phyloP scores from a whole-genome alignment of 371 early-diverging fungal genomes.

The Mucor velutinosus region DNA sequence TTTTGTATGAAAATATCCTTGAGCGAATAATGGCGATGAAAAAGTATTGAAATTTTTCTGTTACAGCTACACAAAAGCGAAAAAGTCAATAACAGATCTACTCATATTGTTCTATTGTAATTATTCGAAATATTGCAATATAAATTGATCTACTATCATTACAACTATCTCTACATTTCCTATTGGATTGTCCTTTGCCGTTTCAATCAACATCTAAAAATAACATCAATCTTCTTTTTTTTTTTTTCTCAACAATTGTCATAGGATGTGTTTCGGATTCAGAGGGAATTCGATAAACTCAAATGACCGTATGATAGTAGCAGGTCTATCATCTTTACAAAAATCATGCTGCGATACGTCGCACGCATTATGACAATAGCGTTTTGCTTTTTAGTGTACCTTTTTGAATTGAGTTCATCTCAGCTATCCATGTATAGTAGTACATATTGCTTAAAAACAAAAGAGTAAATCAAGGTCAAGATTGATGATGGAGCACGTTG shows the following conservation, averaged over 20 bases:
- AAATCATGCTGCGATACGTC: no score
- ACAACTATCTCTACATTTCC: not conserved
- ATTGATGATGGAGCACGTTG: not conserved
- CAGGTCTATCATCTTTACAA: no score
- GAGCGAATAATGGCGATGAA: not conserved
- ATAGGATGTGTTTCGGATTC: no score
- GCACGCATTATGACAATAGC: not conserved
- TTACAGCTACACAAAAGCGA: not conserved
- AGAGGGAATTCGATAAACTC: no score
- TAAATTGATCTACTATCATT: conserved; percentile 2
- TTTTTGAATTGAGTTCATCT: not conserved
- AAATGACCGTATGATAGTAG: no score
- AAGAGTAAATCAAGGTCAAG: not conserved
- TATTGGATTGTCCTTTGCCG: no score
- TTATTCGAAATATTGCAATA: not conserved
- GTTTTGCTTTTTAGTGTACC: not conserved
- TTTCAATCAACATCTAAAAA: no score
- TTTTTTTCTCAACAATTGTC: no score
- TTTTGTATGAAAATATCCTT: not conserved
- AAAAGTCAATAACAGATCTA: not conserved
- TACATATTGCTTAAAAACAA: not conserved
- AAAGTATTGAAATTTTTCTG: conserved; percentile 1
- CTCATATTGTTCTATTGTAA: not conserved
- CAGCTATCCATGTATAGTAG: no score
- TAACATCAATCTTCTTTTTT: no score